Evolutionary conservation across 345 rosid species (phyloP).

Genomic region (Ceriops decandra): DNA sequence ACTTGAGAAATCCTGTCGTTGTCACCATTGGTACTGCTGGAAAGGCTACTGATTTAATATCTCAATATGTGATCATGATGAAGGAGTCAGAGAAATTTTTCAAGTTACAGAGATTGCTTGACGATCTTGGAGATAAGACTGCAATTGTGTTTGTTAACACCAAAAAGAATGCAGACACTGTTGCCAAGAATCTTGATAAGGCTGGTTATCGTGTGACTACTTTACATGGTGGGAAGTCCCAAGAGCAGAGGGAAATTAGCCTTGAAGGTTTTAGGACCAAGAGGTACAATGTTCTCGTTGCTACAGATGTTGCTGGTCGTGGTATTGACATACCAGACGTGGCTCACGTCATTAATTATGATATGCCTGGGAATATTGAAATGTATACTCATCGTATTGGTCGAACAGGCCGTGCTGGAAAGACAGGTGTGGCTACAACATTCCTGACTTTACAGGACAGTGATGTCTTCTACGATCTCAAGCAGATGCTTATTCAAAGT

Average conservation of each 20-base stretch:
- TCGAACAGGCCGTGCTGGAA: conserved; percentile 95
- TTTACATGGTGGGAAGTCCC: conserved; percentile 92
- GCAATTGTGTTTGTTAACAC: conserved; percentile 94
- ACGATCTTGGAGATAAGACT: conserved; percentile 79
- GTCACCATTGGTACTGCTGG: conserved; percentile 97
- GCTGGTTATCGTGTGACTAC: conserved; percentile 85
- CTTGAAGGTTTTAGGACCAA: conserved; percentile 86
- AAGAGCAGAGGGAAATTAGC: conserved; percentile 92
- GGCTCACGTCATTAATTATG: conserved; percentile 88
- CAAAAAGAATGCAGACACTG: conserved; percentile 68
- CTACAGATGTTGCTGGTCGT: conserved; percentile 94
- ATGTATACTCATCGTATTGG: conserved; percentile 95
- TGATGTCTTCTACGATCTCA: conserved; percentile 91
- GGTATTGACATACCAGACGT: conserved; percentile 96
- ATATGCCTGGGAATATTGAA: conserved; percentile 86
- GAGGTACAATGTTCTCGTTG: conserved; percentile 86
- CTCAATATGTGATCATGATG: conserved; percentile 84
- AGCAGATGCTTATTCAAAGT: conserved; percentile 96
- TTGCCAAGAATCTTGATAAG: conserved; percentile 86
- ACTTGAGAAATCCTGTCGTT: conserved; percentile 92
- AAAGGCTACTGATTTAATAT: conserved; percentile 79
- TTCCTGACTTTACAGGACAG: conserved; percentile 76
- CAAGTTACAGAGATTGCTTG: conserved; percentile 70
- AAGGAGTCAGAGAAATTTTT: conserved; percentile 76
- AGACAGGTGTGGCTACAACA: conserved; percentile 89